A percentile compares a stretch with the other conserved stretches of the same genome.
These are phyloP conservation scores for Eimeria zaria DNA, from an alignment of 169 alveolate genomes.

Conservation along the genomic window DNA sequence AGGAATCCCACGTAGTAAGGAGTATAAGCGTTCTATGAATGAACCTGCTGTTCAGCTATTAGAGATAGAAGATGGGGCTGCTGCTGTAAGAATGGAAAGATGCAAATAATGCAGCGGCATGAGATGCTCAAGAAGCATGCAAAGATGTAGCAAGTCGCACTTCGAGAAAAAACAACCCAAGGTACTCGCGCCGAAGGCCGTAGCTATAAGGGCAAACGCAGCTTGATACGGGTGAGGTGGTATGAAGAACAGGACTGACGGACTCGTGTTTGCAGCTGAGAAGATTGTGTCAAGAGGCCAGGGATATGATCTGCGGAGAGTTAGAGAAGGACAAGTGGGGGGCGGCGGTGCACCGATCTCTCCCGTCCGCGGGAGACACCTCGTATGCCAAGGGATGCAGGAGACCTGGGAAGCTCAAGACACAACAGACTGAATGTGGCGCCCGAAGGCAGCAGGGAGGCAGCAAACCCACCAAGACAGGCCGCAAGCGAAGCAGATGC, in stretches of 20 bases:
- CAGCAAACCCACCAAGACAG: conserved; percentile 30
- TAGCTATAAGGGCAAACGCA: neutral
- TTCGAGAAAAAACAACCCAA: neutral
- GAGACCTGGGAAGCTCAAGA: conserved; percentile 16
- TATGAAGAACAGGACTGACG: neutral
- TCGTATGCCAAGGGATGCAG: neutral
- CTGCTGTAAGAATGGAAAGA: neutral
- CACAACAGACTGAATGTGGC: conserved; percentile 9
- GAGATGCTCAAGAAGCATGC: neutral
- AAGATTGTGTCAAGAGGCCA: neutral
- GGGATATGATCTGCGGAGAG: neutral
- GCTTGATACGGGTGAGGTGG: neutral
- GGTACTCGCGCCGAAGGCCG: neutral
- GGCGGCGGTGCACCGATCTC: conserved; percentile 13
- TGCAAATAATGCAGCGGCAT: neutral
- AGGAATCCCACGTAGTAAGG: neutral
- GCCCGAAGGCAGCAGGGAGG: conserved; percentile 22
- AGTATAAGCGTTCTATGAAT: neutral
- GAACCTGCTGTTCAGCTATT: neutral
- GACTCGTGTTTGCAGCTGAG: neutral
- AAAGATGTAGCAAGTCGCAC: too few relatives aligned
- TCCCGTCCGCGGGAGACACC: neutral
- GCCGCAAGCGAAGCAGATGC: neutral
- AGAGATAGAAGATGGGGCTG: neutral
- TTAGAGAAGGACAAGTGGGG: neutral